These are phyloP conservation scores for Microdochium bolleyi DNA, from an alignment of 2,329 filamentous ascomycete species.

Conservation along the genomic window DNA sequence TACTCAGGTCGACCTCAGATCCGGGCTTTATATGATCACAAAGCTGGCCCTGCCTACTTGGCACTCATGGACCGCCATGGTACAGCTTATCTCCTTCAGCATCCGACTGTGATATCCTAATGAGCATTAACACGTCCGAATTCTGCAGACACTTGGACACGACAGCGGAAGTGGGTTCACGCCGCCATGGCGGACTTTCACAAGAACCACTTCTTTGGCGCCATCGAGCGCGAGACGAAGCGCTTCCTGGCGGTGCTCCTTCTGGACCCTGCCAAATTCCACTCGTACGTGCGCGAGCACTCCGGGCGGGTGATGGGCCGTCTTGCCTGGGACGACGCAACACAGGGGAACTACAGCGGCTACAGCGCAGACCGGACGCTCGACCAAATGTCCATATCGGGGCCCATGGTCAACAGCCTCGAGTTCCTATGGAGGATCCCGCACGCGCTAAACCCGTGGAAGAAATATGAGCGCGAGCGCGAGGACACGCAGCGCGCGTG, in stretches of 20 bases:
- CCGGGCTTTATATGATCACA: constrained; percentile 38
- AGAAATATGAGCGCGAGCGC: constrained; percentile 33
- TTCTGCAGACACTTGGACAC: constrained; percentile 34
- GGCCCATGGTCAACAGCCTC: constrained; percentile 40
- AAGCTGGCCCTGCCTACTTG: constrained; percentile 37
- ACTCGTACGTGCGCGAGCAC: constrained; percentile 36
- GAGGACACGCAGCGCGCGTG: constrained; percentile 34
- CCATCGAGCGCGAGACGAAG: constrained; percentile 36
- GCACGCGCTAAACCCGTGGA: constrained; percentile 37
- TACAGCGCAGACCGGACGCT: constrained; percentile 37
- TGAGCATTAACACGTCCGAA: no score
- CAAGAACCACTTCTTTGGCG: constrained; percentile 35
- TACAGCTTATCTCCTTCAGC: constrained; percentile 14
- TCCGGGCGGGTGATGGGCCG: constrained; percentile 42
- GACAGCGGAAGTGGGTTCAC: constrained; percentile 43
- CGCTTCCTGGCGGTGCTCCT: constrained; percentile 36
- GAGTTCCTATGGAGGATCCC: constrained; percentile 39
- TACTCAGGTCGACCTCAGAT: constrained; percentile 43
- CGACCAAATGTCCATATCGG: constrained; percentile 43
- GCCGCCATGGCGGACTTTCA: constrained; percentile 35
- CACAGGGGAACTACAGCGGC: constrained; percentile 34
- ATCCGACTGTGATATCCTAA: no score
- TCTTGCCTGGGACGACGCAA: constrained; percentile 40
- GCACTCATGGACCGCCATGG: constrained; percentile 42
- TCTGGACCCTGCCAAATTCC: constrained; percentile 35